Conservation (phyloP, 108 stramenopile species). For the Skeletonema tropicum region DNA sequence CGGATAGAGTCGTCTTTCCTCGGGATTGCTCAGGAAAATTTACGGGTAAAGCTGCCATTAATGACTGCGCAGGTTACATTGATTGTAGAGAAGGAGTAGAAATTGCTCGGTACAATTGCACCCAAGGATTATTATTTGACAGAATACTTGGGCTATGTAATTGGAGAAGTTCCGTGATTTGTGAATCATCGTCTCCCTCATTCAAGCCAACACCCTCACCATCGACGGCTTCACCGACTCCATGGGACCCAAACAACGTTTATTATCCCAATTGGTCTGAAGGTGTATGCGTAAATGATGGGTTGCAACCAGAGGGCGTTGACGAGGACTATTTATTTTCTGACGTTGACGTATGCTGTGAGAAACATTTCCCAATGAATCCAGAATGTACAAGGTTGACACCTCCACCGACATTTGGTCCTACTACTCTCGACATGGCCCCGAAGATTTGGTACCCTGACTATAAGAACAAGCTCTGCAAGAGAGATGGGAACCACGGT, state of each 20-base stretch:
- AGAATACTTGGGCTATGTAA: constrained; percentile 12
- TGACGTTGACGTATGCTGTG: constrained; percentile 10
- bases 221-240: constrained; percentile 11
- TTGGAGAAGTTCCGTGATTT: constrained; percentile 12
- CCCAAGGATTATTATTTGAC: constrained; percentile 16
- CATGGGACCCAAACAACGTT: constrained; percentile 12
- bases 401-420: constrained; percentile 13
- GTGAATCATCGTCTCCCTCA: constrained; percentile 9
- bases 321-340: constrained; percentile 5
- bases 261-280: constrained; percentile 33
- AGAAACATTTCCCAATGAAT: constrained; percentile 11
- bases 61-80: constrained; percentile 15
- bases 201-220: constrained; percentile 17
- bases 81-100: constrained; percentile 14
- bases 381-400: constrained; percentile 12
- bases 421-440: not conserved
- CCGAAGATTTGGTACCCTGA: constrained; percentile 18
- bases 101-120: constrained; percentile 8
- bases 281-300: constrained; percentile 27
- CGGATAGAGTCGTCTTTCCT: constrained; percentile 15
- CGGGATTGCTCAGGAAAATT: constrained; percentile 1
- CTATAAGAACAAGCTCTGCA: constrained; percentile 17
- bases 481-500: constrained; percentile 10
- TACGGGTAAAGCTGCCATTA: constrained; percentile 18
- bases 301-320: constrained; percentile 14